phyloP scores from a whole-genome alignment of 176 grass and related monocot genomes.

The Paspalum vaginatum region DNA sequence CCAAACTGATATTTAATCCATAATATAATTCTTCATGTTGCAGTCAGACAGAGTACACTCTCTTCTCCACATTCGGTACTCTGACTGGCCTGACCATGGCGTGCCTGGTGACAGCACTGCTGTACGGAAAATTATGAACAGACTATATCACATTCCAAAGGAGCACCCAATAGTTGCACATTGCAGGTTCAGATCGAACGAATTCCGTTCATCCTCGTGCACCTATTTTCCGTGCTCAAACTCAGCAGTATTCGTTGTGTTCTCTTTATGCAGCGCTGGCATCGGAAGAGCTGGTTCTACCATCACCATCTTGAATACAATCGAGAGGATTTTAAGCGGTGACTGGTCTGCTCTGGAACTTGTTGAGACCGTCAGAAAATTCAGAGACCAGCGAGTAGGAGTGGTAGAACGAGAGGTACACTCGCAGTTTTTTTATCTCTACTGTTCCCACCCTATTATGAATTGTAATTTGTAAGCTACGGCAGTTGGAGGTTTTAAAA shows the following conservation, averaged over 20 bases:
- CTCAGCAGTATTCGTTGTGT: too few relatives aligned
- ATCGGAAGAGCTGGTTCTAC: slow-evolving; percentile 93
- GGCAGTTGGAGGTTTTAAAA: too few relatives aligned
- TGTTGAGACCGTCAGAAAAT: slow-evolving; percentile 59
- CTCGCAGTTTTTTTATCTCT: too few relatives aligned
- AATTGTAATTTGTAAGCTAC: too few relatives aligned
- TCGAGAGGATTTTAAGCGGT: slow-evolving; percentile 76
- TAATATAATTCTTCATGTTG: slow-evolving; percentile 13
- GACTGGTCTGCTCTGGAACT: slow-evolving; percentile 60
- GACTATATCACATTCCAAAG: slow-evolving; percentile 46
- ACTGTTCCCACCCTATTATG: too few relatives aligned
- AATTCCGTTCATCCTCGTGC: too few relatives aligned
- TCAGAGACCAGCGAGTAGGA: slow-evolving; percentile 71
- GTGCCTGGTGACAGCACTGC: slow-evolving; percentile 56
- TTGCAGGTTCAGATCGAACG: slow-evolving; percentile 68
- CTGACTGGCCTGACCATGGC: slow-evolving; percentile 95
- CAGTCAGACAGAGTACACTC: slow-evolving; percentile 48
- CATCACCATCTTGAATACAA: slow-evolving; percentile 77
- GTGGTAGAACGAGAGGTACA: slow-evolving; percentile 83
- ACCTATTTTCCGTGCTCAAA: too few relatives aligned
- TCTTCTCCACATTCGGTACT: slow-evolving; percentile 85
- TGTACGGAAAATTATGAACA: slow-evolving; percentile 72
- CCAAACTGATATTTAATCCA: background rate
- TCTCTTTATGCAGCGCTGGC: slow-evolving; percentile 66
- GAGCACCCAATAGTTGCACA: slow-evolving; percentile 74